A percentile compares a stretch with the other conserved stretches of the same genome.
phyloP scores from a whole-genome alignment of 2,329 filamentous ascomycete genomes.

The Saccharata proteae region DNA sequence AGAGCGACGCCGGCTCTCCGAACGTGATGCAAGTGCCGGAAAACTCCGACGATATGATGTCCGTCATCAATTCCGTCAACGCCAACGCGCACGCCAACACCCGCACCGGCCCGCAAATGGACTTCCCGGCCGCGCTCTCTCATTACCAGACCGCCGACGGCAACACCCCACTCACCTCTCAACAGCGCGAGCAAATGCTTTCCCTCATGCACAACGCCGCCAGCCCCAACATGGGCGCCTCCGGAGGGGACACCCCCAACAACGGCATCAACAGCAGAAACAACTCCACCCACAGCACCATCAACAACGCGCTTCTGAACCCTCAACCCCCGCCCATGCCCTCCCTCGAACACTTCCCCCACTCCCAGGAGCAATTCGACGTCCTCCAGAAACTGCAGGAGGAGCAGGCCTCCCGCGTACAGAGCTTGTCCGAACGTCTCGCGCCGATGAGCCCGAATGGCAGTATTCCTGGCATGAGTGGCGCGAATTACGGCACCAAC shows the following conservation, averaged over 20 bases:
- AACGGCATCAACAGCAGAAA: constrained; percentile 14
- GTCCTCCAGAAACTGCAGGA: constrained; percentile 66
- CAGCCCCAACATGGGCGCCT: constrained; percentile 13
- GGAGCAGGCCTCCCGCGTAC: constrained; percentile 65
- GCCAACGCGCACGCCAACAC: constrained; percentile 28
- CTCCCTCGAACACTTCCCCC: constrained; percentile 49
- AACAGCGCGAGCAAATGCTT: constrained; percentile 37
- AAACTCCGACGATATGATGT: constrained; percentile 36
- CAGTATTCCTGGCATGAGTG: constrained; percentile 37
- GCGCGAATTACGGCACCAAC: background rate
- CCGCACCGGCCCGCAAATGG: constrained; percentile 24
- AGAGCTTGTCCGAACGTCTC: constrained; percentile 60
- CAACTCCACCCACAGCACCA: too few species aligned
- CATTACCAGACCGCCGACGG: constrained; percentile 36
- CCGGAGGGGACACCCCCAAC: too few species aligned
- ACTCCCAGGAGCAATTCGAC: constrained; percentile 65
- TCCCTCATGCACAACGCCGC: constrained; percentile 33
- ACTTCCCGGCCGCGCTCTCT: constrained; percentile 34
- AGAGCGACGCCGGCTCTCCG: constrained; percentile 28
- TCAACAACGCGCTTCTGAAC: constrained; percentile 48
- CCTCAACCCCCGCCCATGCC: constrained; percentile 43
- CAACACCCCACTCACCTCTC: constrained; percentile 32
- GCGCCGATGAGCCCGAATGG: constrained; percentile 72
- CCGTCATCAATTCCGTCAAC: constrained; percentile 33
- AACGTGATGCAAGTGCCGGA: constrained; percentile 24